Evolutionary conservation across 148 eudicot species (phyloP), one percentile per base, ranked within the genome.

Genomic region (Fagopyrum esculentum): DNA sequence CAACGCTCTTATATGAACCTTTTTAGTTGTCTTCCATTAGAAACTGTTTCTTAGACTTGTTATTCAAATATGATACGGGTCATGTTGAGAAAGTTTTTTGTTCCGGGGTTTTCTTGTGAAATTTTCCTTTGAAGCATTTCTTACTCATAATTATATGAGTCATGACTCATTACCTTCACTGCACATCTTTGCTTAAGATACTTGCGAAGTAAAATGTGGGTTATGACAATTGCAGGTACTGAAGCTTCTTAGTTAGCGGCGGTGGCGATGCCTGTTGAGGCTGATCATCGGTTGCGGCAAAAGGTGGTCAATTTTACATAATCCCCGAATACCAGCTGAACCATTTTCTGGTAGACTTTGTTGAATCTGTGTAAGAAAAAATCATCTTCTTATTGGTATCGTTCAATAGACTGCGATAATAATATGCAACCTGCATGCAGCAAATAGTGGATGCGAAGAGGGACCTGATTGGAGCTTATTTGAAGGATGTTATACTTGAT

Each of bases 341-440:
- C 43, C 43, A 61, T 61, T 26, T 61, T 61, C 68, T 61, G 68
- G 43, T 61, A 61, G 44, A 61, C 68, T 61, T 26, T 29, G 4
- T 29, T 4, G 29, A 29, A 61, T 26, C 68, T 61, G 68, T 1
- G 40, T 10, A 30, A 57, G 30, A 17, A 57, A 57, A 17, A 3
- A 2, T 6, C 22, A 6, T 17, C 2, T 19, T 22, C 29, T 60
- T 26, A 9, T 11, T 10, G 0, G 44, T 61, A 61, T 61, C 30
- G 68, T 61, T 61, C 30, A 43, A 61, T 61, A 61, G 68, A 61
- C 30, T 61, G 68, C 35, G 43, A 61, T 61, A 61, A 61, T 61
- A 61, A 52, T 35, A 61, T 60, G 68, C 68, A 61, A 40, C 11
- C 26, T 61, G 68, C 68, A 61, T 61, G 68, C 68, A 61, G 29